Conservation (phyloP, 768 basidiomycete genomes). For the Auriculariales sp. region DNA sequence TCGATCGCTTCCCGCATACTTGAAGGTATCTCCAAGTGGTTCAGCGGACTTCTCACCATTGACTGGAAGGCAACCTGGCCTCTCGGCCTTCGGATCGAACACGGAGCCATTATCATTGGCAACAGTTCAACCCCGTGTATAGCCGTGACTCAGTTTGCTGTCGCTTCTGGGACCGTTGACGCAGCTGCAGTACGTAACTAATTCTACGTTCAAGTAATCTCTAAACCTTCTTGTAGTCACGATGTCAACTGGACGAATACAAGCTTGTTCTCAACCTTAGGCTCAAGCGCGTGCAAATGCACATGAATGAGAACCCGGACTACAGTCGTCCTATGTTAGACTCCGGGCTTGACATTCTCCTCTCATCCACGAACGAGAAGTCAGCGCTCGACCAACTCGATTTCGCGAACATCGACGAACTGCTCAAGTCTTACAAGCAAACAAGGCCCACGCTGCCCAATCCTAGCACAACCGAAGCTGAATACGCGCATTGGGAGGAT, state of each 20-base stretch:
- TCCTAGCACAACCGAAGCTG: slow-evolving; percentile 15
- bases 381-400: slow-evolving; percentile 2
- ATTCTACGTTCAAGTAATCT: not conserved
- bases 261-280: slow-evolving; percentile 64
- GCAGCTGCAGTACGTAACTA: slow-evolving; percentile 48
- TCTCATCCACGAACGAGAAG: slow-evolving; percentile 13
- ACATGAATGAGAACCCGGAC: slow-evolving; percentile 60
- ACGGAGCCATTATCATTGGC: slow-evolving; percentile 72
- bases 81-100: slow-evolving; percentile 60
- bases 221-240: slow-evolving; percentile 34
- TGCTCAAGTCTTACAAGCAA: not conserved
- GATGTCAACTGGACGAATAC: slow-evolving; percentile 69
- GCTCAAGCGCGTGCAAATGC: slow-evolving; percentile 50
- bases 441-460: not conserved
- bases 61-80: slow-evolving; percentile 80
- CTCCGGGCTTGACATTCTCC: slow-evolving; percentile 48
- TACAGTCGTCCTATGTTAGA: slow-evolving; percentile 53
- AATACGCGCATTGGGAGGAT: slow-evolving; percentile 82
- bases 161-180: slow-evolving; percentile 67
- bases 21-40: slow-evolving; percentile 19
- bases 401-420: slow-evolving; percentile 13
- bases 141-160: slow-evolving; percentile 66
- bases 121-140: slow-evolving; percentile 76
- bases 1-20: not conserved
- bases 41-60: slow-evolving; percentile 51